Conservation (phyloP, 2,329 filamentous ascomycete genomes). For the Pleurostoma richardsiae region DNA sequence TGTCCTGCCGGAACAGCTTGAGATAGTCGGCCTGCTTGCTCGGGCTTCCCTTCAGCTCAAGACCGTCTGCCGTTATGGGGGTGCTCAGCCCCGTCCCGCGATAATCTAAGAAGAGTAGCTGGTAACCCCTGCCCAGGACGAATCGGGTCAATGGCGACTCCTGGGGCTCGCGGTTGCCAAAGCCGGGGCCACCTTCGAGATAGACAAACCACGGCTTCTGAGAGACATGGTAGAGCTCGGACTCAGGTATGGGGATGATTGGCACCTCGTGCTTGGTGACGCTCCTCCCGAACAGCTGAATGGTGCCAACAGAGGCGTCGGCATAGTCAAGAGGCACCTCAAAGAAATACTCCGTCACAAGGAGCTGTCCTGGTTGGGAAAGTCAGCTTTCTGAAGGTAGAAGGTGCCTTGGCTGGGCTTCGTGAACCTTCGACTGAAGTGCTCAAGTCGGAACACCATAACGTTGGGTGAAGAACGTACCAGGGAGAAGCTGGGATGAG, state of each 20-base stretch:
- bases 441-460: background rate
- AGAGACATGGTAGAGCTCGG: constrained; percentile 12
- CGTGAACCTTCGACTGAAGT: too few species aligned
- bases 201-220: constrained; percentile 62
- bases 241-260: constrained; percentile 40
- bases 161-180: constrained; percentile 71
- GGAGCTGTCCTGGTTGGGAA: constrained; percentile 56
- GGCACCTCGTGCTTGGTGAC: constrained; percentile 62
- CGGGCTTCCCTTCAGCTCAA: constrained; percentile 52
- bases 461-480: constrained; percentile 9
- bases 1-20: constrained; percentile 82
- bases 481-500: constrained; percentile 34
- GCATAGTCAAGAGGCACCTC: constrained; percentile 77
- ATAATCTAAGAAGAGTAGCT: constrained; percentile 84
- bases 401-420: too few species aligned
- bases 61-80: constrained; percentile 68
- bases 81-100: constrained; percentile 83
- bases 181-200: constrained; percentile 82
- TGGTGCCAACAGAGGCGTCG: constrained; percentile 51
- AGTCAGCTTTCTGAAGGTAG: too few species aligned
- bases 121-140: constrained; percentile 75
- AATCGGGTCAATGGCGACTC: constrained; percentile 64
- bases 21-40: constrained; percentile 74
- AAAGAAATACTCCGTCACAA: constrained; percentile 79
- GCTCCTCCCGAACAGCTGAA: constrained; percentile 75